A percentile compares a stretch with the other conserved stretches of the same genome.
phyloP scores from a whole-genome alignment of 768 basidiomycete species.

The Phlebiopsis flavidoalba region DNA sequence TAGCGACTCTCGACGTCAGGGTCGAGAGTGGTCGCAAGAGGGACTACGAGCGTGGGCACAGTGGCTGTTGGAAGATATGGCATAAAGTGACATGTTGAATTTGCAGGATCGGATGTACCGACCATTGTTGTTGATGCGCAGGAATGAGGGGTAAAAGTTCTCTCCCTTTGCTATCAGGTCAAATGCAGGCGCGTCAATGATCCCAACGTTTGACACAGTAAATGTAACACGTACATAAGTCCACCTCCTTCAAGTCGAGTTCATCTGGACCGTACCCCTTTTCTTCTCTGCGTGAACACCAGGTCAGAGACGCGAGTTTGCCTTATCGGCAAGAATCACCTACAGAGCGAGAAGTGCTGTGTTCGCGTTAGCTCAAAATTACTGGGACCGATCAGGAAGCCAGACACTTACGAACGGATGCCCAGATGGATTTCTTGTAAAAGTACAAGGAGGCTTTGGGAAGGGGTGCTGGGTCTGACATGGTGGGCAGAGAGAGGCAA shows the following conservation, averaged over 20 bases:
- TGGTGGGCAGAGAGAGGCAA: not conserved
- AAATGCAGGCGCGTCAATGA: not conserved
- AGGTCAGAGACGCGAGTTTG: not conserved
- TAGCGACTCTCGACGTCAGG: constrained; percentile 73
- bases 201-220: not conserved
- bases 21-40: constrained; percentile 65
- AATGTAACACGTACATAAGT: constrained; percentile 41
- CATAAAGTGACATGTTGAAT: not conserved
- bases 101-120: constrained; percentile 8
- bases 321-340: constrained; percentile 19
- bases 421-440: constrained; percentile 56
- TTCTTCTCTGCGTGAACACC: constrained; percentile 39
- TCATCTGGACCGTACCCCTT: constrained; percentile 85
- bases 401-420: constrained; percentile 47
- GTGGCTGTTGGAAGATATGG: constrained; percentile 43
- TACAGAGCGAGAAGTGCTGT: constrained; percentile 55
- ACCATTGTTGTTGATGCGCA: constrained; percentile 78
- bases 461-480: constrained; percentile 19
- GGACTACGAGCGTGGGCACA: constrained; percentile 83
- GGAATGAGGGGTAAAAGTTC: constrained; percentile 70
- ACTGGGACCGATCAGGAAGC: not conserved
- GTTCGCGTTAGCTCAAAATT: not conserved
- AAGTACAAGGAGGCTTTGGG: constrained; percentile 85
- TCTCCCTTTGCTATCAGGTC: constrained; percentile 59
- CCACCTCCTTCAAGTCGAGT: constrained; percentile 61